Base-by-base conservation (phyloP, 116 monocot genomes). In the Iris pallida region DNA sequence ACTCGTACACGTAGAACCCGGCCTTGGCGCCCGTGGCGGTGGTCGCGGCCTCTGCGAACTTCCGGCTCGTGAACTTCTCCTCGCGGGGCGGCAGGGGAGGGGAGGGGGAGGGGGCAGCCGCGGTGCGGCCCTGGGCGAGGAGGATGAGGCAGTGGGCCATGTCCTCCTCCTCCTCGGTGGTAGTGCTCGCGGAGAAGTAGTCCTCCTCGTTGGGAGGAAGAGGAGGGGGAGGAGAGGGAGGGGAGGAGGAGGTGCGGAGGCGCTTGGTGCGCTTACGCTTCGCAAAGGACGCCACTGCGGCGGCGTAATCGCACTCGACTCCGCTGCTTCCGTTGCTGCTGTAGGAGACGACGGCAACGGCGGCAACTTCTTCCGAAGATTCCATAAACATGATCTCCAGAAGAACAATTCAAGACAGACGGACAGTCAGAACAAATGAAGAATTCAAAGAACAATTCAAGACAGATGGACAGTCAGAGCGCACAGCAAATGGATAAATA, bases 131-230 rank as follows among this genome's bases (percentile, higher is more conserved):
- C 41, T 57, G 81, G 8, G 92, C 88, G 14, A 92, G 81, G 16
- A 92, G 82, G 45, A 92, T 88, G 49, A 92, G 85, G 73, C 92
- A 92, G 44, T 80, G 77, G 18, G 91, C 91, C 87, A 85, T 87
- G 80, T 91, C 91, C 66, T 82, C 85, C 48, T 90, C 87, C 68
- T 86, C 85, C 54, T 67, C 67, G 5, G 69, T 69, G 9, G 73
- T 51, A 13, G 49, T 13, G 53, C 8, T 5, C 8, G 19, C 0
- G 66, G 30, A 30, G 30, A 30, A 53, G 8, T 11, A 11, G 4
- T 16, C 8, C 19, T 55, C 5, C 55, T 5, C 47, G 1, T 42
- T 61, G 5, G 49, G 19, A 30, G 19, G 72, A 43, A 45, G 73
- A 45, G 4, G 73, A 20, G n/a, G 75, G 49, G 7, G 64, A 57